A percentile compares a stretch with the other conserved stretches of the same genome.
These are phyloP conservation scores for Penicillium paxilli DNA, from an alignment of 495 filamentous ascomycete species.

Conservation along the genomic window DNA sequence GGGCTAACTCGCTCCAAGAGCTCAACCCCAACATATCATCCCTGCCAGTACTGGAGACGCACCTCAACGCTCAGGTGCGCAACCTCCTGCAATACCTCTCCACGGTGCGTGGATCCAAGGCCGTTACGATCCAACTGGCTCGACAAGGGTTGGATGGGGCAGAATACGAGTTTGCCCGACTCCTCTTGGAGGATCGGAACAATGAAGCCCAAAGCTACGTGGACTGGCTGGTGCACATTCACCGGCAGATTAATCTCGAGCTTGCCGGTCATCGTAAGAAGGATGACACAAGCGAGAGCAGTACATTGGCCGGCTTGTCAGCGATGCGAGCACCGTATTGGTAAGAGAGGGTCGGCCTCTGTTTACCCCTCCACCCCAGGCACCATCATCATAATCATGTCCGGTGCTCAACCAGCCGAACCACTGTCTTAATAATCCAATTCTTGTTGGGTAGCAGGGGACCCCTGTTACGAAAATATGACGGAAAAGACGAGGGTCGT, in stretches of 20 bases:
- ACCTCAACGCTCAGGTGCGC: slow-evolving; percentile 91
- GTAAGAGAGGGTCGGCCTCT: slow-evolving; percentile 27
- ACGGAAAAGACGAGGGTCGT: not conserved
- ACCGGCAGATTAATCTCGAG: slow-evolving; percentile 89
- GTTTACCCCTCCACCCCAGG: not conserved
- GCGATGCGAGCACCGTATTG: slow-evolving; percentile 75
- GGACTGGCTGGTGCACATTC: slow-evolving; percentile 96
- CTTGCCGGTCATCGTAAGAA: slow-evolving; percentile 76
- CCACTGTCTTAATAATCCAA: not conserved
- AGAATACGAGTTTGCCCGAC: slow-evolving; percentile 92
- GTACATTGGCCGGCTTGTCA: slow-evolving; percentile 59
- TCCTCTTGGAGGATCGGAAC: slow-evolving; percentile 92
- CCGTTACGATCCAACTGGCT: slow-evolving; percentile 84
- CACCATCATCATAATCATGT: not conserved
- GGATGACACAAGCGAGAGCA: slow-evolving; percentile 60
- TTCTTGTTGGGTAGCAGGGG: slow-evolving; percentile 8
- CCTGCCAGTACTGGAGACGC: slow-evolving; percentile 79
- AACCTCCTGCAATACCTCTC: slow-evolving; percentile 89
- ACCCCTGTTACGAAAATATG: slow-evolving; percentile 6
- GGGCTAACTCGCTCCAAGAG: slow-evolving; percentile 63
- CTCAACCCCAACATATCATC: slow-evolving; percentile 77
- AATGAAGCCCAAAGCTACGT: slow-evolving; percentile 98
- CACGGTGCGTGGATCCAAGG: slow-evolving; percentile 79
- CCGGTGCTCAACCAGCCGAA: not conserved
- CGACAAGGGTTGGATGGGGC: slow-evolving; percentile 92